Evolutionary conservation across 2,329 filamentous ascomycete species (phyloP).

Genomic region (Alternaria hordeiaustralica): DNA sequence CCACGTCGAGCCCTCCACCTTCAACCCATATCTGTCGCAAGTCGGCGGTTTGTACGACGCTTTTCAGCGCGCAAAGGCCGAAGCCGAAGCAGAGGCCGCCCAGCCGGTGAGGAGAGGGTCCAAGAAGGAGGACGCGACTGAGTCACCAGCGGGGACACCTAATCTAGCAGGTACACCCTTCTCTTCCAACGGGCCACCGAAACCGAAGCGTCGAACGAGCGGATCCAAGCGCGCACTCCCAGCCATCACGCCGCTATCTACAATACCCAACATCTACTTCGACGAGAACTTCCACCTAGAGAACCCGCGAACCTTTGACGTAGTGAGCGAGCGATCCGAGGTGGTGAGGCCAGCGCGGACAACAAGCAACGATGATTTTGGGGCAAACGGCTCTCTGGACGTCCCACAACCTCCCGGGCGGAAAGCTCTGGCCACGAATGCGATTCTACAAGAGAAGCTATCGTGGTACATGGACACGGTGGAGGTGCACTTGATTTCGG

Average conservation of each 20-base stretch:
- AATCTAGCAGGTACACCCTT: slow-evolving; percentile 51
- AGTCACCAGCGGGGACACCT: slow-evolving; percentile 42
- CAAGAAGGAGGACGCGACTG: slow-evolving; percentile 53
- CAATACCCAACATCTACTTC: slow-evolving; percentile 91
- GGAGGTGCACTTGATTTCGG: slow-evolving; percentile 94
- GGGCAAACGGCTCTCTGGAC: slow-evolving; percentile 63
- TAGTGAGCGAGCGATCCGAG: slow-evolving; percentile 94
- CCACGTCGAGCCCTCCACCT: slow-evolving; percentile 78
- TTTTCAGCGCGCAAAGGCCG: slow-evolving; percentile 81
- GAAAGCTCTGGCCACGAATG: slow-evolving; percentile 92
- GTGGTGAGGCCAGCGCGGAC: slow-evolving; percentile 74
- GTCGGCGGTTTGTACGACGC: slow-evolving; percentile 89
- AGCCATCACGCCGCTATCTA: slow-evolving; percentile 84
- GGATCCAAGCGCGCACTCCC: slow-evolving; percentile 67
- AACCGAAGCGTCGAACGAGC: slow-evolving; percentile 58
- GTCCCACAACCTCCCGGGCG: slow-evolving; percentile 65
- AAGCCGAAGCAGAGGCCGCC: slow-evolving; percentile 67
- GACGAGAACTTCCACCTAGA: slow-evolving; percentile 95
- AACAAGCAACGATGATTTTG: slow-evolving; percentile 58
- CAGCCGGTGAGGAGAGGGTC: slow-evolving; percentile 56
- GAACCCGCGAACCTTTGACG: slow-evolving; percentile 93
- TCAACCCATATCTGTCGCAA: slow-evolving; percentile 83
- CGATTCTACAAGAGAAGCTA: slow-evolving; percentile 95
- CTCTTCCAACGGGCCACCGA: slow-evolving; percentile 57
- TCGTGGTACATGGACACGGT: slow-evolving; percentile 99